Base-by-base conservation (phyloP, 345 rosid species). In the Viola odorata region DNA sequence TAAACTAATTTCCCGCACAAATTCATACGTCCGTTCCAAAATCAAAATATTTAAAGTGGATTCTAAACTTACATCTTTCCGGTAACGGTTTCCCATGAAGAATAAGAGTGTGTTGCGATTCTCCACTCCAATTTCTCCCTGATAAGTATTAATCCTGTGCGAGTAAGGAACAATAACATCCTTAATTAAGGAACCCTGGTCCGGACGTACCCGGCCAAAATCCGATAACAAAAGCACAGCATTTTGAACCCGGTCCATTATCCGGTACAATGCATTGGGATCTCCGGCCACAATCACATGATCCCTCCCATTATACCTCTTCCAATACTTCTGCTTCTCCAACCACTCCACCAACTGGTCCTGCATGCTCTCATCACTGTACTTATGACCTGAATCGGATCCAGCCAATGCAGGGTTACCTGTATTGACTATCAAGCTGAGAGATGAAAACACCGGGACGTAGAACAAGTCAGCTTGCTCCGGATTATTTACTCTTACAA, bases 21-120 rank as follows among this genome's bases (percentile, higher is more conserved):
- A 23, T 23, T 23, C 32, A 23, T 23, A 23, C 32, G 32, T 23
- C 32, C 32, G 2, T 23, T 23, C 32, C 32, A 23, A 23, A 23
- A 23, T 23, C 32, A 0, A 23, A 23, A 23, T 23, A 23, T 23
- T 23, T 23, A 23, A 23, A 23, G 32, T 23, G 32, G 32, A 23
- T 23, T 23, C 32, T 23, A 23, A 39, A 14, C 67, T 73, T 73
- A 94, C 97, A 74, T 94, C 97, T 75, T 91, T 94, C 58, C 96
- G 82, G 68, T 81, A 94, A 5, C 97, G 88, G 72, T 94, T 94
- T 4, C 99, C 99, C 99, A 94, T 94, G 78, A 94, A 94, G 77
- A 94, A 94, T 72, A 94, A 77, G 64, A 94, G 80, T 0, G 87
- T 94, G 41, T 75, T 75, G 40, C 99, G 78, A 16, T 78, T 67